Conservation (phyloP, 75 land plant genomes). For the Sequoiadendron giganteum region DNA sequence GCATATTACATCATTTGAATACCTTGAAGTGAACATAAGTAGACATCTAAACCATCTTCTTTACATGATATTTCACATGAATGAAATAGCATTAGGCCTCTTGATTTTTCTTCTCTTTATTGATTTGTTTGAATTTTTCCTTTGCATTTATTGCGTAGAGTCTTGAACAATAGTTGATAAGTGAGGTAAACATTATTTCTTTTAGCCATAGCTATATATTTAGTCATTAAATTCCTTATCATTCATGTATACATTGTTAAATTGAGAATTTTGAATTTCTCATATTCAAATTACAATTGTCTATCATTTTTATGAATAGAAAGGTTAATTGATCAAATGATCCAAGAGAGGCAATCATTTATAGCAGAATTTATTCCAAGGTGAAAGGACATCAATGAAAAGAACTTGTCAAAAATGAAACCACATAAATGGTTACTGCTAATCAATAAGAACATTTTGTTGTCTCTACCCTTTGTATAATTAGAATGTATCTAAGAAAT, state of each 20-base stretch:
- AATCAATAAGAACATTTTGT: neutral
- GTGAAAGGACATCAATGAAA: neutral
- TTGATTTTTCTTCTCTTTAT: too few species aligned
- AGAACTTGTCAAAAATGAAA: neutral
- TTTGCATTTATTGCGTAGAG: too few species aligned
- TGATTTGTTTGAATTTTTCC: too few species aligned
- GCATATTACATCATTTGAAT: too few species aligned
- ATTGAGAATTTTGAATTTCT: neutral
- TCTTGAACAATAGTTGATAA: too few species aligned
- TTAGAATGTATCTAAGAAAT: neutral
- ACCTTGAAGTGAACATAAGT: too few species aligned
- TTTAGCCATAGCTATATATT: neutral
- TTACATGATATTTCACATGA: too few species aligned
- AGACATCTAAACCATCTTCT: too few species aligned
- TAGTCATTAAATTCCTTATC: neutral
- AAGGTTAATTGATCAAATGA: neutral
- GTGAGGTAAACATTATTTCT: neutral
- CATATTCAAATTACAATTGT: neutral
- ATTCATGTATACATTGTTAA: neutral
- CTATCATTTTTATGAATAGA: neutral
- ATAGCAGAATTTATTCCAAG: neutral
- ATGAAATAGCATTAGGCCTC: too few species aligned
- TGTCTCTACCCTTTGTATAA: too few species aligned
- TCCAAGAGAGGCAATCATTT: neutral
- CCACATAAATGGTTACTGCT: neutral